Evolutionary conservation across 805 yeast genomes (phyloP).

Genomic region (Barnettozyma botsteinii): DNA sequence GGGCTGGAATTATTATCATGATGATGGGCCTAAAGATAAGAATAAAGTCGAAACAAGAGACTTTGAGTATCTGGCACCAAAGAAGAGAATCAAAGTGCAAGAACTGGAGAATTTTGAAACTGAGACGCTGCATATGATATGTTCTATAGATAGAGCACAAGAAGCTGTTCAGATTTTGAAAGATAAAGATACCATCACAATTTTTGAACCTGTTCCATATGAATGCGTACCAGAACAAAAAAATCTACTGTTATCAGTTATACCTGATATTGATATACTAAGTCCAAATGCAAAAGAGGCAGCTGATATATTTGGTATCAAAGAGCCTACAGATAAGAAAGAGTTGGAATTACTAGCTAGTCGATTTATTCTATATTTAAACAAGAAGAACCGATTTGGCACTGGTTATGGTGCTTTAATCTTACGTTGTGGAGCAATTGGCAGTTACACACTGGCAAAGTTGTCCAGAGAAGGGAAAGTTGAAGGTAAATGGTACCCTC

Average conservation of each 20-base stretch:
- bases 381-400: constrained; percentile 25
- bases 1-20: constrained; percentile 74
- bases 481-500: constrained; percentile 48
- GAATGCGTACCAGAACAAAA: constrained; percentile 53
- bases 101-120: constrained; percentile 41
- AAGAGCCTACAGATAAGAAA: constrained; percentile 33
- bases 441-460: constrained; percentile 45
- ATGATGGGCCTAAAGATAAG: constrained; percentile 7
- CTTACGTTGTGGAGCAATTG: constrained; percentile 70
- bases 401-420: constrained; percentile 43
- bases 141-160: constrained; percentile 37
- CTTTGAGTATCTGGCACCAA: constrained; percentile 53
- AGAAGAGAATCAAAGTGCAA: constrained; percentile 48
- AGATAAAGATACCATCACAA: constrained; percentile 13
- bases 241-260: constrained; percentile 29
- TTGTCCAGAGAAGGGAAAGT: constrained; percentile 21
- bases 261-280: constrained; percentile 49
- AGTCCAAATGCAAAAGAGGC: constrained; percentile 88
- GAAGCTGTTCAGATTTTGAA: constrained; percentile 1
- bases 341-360: constrained; percentile 41
- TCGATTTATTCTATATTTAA: constrained; percentile 37
- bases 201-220: constrained; percentile 89
- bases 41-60: constrained; percentile 33
- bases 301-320: constrained; percentile 49
- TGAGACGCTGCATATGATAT: constrained; percentile 56